Conservation (phyloP, 1,284 basidiomycete genomes). For the Porodaedalea pini region DNA sequence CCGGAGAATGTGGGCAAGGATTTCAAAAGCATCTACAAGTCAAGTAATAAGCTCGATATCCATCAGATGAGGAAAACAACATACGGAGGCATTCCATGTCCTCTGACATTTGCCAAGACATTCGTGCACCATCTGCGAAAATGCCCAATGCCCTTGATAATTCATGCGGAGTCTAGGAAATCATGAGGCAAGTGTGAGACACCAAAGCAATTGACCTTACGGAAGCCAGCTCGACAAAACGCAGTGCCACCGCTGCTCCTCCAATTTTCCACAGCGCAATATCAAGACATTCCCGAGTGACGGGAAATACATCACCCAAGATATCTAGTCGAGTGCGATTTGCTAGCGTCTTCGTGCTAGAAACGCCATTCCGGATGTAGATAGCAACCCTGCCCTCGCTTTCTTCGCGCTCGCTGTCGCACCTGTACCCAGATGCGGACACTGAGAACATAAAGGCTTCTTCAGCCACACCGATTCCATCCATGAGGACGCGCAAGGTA, state of each 20-base stretch:
- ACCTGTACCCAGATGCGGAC: conserved; percentile 34
- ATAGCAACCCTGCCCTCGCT: neutral
- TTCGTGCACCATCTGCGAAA: conserved; percentile 71
- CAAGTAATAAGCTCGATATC: neutral
- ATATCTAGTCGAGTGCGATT: conserved; percentile 4
- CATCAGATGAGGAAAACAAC: conserved; percentile 28
- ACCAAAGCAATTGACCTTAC: conserved; percentile 36
- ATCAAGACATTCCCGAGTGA: conserved; percentile 66
- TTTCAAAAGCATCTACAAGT: conserved; percentile 79
- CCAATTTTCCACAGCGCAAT: conserved; percentile 80
- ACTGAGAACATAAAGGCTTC: conserved; percentile 50
- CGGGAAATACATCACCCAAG: conserved; percentile 57
- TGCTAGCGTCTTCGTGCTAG: neutral
- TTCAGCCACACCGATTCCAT: conserved; percentile 48
- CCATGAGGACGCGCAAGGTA: conserved; percentile 50
- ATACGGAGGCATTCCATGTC: conserved; percentile 84
- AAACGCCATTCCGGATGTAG: conserved; percentile 11
- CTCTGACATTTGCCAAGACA: conserved; percentile 89
- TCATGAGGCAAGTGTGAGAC: neutral
- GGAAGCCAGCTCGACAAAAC: conserved; percentile 75
- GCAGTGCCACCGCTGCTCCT: conserved; percentile 73
- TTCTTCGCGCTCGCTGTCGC: neutral
- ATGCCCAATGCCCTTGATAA: conserved; percentile 70
- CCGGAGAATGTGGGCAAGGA: conserved; percentile 72
- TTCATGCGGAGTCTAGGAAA: conserved; percentile 61